Percentiles rank a stretch among this genome's conserved stretches.
phyloP scores from a whole-genome alignment of 805 yeast genomes.

The Ogataea nakhonphanomensis region DNA sequence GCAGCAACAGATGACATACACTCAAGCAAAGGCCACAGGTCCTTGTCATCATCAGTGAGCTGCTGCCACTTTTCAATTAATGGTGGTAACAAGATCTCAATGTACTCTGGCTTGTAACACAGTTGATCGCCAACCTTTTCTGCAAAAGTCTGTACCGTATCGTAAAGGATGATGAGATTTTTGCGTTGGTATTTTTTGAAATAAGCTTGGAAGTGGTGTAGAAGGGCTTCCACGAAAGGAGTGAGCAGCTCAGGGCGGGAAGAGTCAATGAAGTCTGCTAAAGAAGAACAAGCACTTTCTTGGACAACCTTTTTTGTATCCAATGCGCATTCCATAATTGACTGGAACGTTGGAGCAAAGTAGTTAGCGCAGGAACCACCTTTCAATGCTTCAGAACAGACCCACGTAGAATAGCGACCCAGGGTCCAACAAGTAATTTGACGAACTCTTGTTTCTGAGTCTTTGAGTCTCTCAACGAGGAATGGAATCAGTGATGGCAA shows the following conservation, averaged over 20 bases:
- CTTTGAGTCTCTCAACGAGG: constrained; percentile 73
- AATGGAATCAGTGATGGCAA: constrained; percentile 82
- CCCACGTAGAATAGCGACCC: constrained; percentile 82
- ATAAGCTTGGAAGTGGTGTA: constrained; percentile 69
- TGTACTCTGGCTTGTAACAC: constrained; percentile 48
- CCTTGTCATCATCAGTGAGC: constrained; percentile 74
- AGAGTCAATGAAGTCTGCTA: constrained; percentile 78
- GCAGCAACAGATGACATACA: constrained; percentile 92
- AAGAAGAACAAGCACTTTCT: constrained; percentile 86
- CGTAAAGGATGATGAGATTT: constrained; percentile 78
- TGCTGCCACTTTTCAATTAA: constrained; percentile 76
- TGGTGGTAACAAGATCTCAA: constrained; percentile 72
- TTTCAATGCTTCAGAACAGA: constrained; percentile 61
- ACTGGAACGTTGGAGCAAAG: constrained; percentile 72
- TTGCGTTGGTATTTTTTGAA: constrained; percentile 76
- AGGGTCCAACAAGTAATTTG: constrained; percentile 96
- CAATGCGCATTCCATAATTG: constrained; percentile 69
- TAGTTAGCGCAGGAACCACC: constrained; percentile 63
- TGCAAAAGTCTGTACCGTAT: constrained; percentile 85
- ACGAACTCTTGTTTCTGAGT: constrained; percentile 77
- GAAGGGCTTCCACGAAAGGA: constrained; percentile 61
- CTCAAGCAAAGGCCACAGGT: constrained; percentile 87
- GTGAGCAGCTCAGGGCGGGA: constrained; percentile 61
- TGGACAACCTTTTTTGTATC: constrained; percentile 92
- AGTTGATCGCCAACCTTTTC: constrained; percentile 66